Evolutionary conservation across 257 asterid species (phyloP).

Genomic region (Mitragyna speciosa): DNA sequence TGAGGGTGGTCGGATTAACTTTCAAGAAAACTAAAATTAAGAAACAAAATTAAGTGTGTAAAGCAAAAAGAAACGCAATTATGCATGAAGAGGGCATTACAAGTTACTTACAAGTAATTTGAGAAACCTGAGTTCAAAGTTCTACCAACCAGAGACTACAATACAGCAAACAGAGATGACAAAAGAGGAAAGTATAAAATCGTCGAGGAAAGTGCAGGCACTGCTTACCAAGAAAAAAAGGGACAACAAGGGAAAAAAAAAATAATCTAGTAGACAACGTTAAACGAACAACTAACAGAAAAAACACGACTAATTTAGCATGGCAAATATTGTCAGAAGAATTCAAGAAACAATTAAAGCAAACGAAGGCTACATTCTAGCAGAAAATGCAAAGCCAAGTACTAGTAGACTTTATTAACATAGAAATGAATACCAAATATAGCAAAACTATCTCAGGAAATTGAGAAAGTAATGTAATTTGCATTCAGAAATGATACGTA

Average conservation of each 20-base stretch:
- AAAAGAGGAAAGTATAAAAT: slow-evolving; percentile 24
- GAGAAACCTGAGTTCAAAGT: background rate
- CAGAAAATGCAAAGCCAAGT: slow-evolving; percentile 23
- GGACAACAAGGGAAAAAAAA: background rate
- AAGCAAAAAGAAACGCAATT: background rate
- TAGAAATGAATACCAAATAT: background rate
- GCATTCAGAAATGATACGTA: slow-evolving; percentile 23
- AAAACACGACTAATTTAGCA: background rate
- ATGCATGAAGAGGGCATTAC: background rate
- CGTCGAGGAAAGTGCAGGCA: slow-evolving; percentile 27
- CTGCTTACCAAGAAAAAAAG: slow-evolving; percentile 21
- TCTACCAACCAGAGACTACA: background rate
- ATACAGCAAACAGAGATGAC: background rate
- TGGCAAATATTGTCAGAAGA: background rate
- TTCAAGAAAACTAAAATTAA: background rate
- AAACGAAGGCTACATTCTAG: slow-evolving; percentile 41
- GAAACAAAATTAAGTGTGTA: too few relatives aligned
- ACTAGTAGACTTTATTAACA: background rate
- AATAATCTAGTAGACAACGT: background rate
- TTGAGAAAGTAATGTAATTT: background rate
- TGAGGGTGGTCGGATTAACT: background rate
- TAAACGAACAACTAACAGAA: background rate
- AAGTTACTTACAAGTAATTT: background rate
- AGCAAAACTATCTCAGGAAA: slow-evolving; percentile 23
- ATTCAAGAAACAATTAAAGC: slow-evolving; percentile 10